Evolutionary conservation across 1,284 basidiomycete species (phyloP).

Genomic region (Heterobasidion irregulare): DNA sequence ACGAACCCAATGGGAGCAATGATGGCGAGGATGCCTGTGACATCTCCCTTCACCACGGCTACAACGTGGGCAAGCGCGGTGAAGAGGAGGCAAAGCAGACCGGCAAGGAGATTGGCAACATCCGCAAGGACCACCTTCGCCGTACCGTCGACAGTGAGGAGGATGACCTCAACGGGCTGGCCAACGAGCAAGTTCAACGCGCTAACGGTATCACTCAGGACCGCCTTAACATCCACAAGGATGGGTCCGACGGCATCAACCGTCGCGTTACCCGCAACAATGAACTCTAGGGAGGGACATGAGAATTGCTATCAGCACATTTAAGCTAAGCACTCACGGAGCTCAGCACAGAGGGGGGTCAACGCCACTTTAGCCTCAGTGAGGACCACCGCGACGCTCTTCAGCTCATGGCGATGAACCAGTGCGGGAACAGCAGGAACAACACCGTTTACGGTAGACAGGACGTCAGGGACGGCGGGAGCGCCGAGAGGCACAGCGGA

Average conservation of each 20-base stretch:
- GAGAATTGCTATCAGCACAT: slow-evolving; percentile 2
- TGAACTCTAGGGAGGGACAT: slow-evolving; percentile 16
- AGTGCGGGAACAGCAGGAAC: slow-evolving; percentile 17
- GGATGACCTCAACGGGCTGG: slow-evolving; percentile 18
- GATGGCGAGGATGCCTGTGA: slow-evolving; percentile 17
- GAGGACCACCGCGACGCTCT: slow-evolving; percentile 18
- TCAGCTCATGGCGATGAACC: slow-evolving; percentile 7
- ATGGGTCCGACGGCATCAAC: slow-evolving; percentile 19
- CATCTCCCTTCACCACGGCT: slow-evolving; percentile 17
- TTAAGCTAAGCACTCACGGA: slow-evolving; percentile 17
- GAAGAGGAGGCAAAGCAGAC: slow-evolving; percentile 21
- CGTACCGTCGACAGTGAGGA: slow-evolving; percentile 23
- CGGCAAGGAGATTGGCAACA: slow-evolving; percentile 21
- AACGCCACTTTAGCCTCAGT: slow-evolving; percentile 16
- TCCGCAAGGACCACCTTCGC: slow-evolving; percentile 19
- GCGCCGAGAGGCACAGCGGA: slow-evolving; percentile 16
- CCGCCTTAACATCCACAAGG: slow-evolving; percentile 21
- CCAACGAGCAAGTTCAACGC: slow-evolving; percentile 27
- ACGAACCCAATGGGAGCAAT: slow-evolving; percentile 24
- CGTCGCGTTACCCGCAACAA: slow-evolving; percentile 22
- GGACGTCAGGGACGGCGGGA: background rate
- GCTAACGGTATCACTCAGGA: slow-evolving; percentile 20
- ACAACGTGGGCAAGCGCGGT: slow-evolving; percentile 23
- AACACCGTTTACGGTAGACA: background rate
- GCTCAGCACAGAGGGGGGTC: slow-evolving; percentile 15